Conservation (phyloP, 2,329 filamentous ascomycete species). For the Pseudocercospora macadamiae region DNA sequence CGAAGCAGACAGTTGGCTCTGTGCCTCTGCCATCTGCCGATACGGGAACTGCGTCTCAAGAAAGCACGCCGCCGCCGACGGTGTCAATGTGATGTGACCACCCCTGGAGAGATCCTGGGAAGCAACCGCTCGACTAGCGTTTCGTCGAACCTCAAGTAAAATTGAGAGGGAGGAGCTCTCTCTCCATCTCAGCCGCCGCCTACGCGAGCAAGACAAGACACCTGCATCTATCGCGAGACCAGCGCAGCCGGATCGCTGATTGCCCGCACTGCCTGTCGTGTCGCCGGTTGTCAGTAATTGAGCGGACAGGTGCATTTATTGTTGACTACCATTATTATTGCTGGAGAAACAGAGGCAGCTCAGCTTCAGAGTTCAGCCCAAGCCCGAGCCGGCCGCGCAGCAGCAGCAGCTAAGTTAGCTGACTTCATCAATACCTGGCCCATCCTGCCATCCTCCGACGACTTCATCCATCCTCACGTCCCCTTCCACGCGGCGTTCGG, state of each 20-base stretch:
- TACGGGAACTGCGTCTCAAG: not conserved
- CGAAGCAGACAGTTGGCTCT: not conserved
- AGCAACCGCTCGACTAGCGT: not conserved
- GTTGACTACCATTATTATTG: too few species aligned
- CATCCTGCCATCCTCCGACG: conserved; percentile 7
- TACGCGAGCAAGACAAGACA: conserved; percentile 5
- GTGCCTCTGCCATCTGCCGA: conserved; percentile 5
- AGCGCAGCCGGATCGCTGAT: not conserved
- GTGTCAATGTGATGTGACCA: not conserved
- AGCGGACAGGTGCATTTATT: not conserved
- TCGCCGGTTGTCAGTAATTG: not conserved
- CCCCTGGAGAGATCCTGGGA: conserved; percentile 6
- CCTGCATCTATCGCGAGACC: not conserved
- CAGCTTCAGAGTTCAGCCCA: conserved; percentile 6
- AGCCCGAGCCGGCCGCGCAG: not conserved
- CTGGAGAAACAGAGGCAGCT: too few species aligned
- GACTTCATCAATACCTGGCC: conserved; percentile 14
- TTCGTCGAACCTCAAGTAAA: conserved; percentile 5
- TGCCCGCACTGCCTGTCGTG: not conserved
- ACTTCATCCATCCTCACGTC: conserved; percentile 6
- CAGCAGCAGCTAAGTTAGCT: conserved; percentile 10
- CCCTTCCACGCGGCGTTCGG: conserved; percentile 29
- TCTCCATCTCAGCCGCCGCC: conserved; percentile 5
- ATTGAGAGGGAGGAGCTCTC: not conserved
- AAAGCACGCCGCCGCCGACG: not conserved